These are phyloP conservation scores for Leptographium procerum DNA, from an alignment of 2,329 filamentous ascomycete genomes.

Conservation along the genomic window DNA sequence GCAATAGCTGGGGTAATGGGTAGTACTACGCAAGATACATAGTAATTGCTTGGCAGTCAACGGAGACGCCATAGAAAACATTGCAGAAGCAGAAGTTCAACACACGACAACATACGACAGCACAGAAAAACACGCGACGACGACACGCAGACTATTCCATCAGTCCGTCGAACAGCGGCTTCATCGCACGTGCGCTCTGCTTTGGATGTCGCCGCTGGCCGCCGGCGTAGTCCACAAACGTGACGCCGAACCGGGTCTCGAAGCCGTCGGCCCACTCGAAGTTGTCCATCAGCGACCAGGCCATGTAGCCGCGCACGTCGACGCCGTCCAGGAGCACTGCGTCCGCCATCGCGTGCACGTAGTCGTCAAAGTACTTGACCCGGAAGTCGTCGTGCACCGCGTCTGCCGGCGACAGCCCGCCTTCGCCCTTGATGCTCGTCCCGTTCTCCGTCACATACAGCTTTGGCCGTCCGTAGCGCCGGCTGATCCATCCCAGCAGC, in stretches of 20 bases:
- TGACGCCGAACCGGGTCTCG: constrained; percentile 74
- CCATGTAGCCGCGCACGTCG: constrained; percentile 69
- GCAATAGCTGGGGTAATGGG: not conserved
- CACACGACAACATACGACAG: not conserved
- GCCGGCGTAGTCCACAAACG: constrained; percentile 70
- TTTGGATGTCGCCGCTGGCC: constrained; percentile 73
- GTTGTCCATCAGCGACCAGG: constrained; percentile 83
- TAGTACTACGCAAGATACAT: too few relatives aligned
- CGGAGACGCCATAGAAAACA: too few relatives aligned
- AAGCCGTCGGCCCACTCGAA: constrained; percentile 92
- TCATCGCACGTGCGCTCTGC: constrained; percentile 66
- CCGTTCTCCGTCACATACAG: constrained; percentile 89
- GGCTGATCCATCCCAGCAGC: constrained; percentile 64
- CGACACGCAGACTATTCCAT: constrained; percentile 43
- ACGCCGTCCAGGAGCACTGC: constrained; percentile 63
- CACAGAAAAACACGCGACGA: constrained; percentile 13
- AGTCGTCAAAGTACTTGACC: constrained; percentile 65
- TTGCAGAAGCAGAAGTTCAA: not conserved
- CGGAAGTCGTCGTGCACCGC: constrained; percentile 76
- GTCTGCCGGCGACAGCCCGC: constrained; percentile 57
- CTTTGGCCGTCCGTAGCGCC: constrained; percentile 62
- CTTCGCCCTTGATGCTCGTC: constrained; percentile 74
- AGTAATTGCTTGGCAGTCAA: too few relatives aligned
- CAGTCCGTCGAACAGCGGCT: constrained; percentile 58
- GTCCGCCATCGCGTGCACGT: constrained; percentile 65